Conservation (phyloP, 2,329 filamentous ascomycete species). For the Sodiomyces alkalinus region DNA sequence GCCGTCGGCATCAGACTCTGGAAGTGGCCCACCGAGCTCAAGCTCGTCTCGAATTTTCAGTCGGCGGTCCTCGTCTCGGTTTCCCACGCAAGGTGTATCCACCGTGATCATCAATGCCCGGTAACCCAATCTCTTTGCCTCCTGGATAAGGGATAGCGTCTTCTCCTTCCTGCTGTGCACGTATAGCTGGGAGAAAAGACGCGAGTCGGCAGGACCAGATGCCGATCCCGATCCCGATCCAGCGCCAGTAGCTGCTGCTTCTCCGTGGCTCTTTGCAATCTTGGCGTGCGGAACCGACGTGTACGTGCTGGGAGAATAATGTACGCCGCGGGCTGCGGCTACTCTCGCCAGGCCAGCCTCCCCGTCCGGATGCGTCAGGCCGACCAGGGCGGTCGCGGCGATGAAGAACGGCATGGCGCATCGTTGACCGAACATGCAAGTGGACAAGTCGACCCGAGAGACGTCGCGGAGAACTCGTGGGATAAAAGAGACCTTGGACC, state of each 20-base stretch:
- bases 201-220: too few relatives aligned
- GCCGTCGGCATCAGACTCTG: too few relatives aligned
- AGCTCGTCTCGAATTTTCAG: conserved; percentile 34
- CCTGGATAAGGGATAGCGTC: conserved; percentile 30
- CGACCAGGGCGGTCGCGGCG: conserved; percentile 49
- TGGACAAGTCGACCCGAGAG: conserved; percentile 28
- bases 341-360: conserved; percentile 21
- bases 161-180: conserved; percentile 39
- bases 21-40: conserved; percentile 36
- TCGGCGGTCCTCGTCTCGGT: conserved; percentile 32
- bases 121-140: conserved; percentile 29
- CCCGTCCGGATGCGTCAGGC: conserved; percentile 47
- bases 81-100: conserved; percentile 40
- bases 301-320: conserved; percentile 4
- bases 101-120: conserved; percentile 43
- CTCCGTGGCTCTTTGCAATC: too few relatives aligned
- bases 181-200: conserved; percentile 46
- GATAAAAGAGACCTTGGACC: conserved; percentile 41
- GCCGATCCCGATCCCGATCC: too few relatives aligned
- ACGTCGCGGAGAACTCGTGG: conserved; percentile 44
- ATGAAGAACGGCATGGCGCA: conserved; percentile 45
- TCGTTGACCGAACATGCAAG: conserved; percentile 37
- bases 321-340: conserved; percentile 25
- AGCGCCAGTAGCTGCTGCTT: too few relatives aligned
- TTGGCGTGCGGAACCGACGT: conserved; percentile 9